Percentiles rank a stretch among this genome's conserved stretches.
phyloP scores from a whole-genome alignment of 768 basidiomycete genomes.

The Cystobasidium onofrii region DNA sequence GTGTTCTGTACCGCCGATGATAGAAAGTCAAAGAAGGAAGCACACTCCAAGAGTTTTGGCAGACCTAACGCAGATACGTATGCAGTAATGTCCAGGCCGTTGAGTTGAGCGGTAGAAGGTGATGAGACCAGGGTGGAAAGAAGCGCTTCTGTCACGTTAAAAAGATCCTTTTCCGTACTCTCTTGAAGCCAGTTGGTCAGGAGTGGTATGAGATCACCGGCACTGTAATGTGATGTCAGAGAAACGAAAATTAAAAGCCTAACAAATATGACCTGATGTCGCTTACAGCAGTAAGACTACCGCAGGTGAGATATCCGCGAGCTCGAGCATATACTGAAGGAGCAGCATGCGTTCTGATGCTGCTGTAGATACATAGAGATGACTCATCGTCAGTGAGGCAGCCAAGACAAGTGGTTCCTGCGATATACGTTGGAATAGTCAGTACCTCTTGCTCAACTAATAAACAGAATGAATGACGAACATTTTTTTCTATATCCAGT shows the following conservation, averaged over 20 bases:
- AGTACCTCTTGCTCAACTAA: background rate
- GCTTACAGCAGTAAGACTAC: slow-evolving; percentile 13
- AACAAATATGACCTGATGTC: no score
- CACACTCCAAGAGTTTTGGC: slow-evolving; percentile 10
- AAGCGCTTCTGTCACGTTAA: background rate
- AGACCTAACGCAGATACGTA: slow-evolving; percentile 18
- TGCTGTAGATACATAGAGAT: background rate
- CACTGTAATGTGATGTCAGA: no score
- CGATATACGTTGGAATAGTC: no score
- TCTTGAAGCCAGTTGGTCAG: background rate
- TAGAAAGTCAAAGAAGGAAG: background rate
- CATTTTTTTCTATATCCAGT: background rate
- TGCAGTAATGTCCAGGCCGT: slow-evolving; percentile 17
- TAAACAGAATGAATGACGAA: background rate
- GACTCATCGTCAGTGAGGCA: slow-evolving; percentile 3
- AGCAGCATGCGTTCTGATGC: background rate
- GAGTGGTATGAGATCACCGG: background rate
- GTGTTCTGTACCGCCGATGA: background rate
- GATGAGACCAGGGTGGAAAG: background rate
- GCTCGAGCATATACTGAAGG: slow-evolving; percentile 11
- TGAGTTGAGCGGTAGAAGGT: background rate
- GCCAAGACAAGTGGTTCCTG: slow-evolving; percentile 28
- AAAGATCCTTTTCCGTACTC: background rate
- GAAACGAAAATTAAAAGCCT: no score
- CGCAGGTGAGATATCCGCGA: slow-evolving; percentile 22